These are phyloP conservation scores for Candida maris DNA, from an alignment of 805 yeast genomes.

Conservation along the genomic window DNA sequence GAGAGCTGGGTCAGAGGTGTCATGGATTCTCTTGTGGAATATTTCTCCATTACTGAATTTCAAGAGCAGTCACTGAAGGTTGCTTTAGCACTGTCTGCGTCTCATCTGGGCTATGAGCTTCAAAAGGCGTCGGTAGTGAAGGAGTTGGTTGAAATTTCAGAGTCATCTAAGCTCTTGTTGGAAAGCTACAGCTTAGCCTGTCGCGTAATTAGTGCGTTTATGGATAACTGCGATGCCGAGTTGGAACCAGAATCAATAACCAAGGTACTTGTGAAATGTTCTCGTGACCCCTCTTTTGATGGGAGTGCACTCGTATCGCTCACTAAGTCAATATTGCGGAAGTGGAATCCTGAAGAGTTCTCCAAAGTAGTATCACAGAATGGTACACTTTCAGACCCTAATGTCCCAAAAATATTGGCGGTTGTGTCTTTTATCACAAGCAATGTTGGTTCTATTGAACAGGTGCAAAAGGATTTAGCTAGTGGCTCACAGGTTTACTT, in stretches of 20 bases:
- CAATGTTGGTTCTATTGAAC: slow-evolving; percentile 29
- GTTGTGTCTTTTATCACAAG: slow-evolving; percentile 31
- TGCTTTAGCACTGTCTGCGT: slow-evolving; percentile 6
- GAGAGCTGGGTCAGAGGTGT: slow-evolving; percentile 21
- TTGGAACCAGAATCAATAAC: slow-evolving; percentile 9
- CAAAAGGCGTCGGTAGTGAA: slow-evolving; percentile 2
- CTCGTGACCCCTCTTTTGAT: slow-evolving; percentile 15
- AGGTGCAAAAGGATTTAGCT: slow-evolving; percentile 17
- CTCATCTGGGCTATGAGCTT: slow-evolving; percentile 10
- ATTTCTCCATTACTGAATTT: slow-evolving; percentile 19
- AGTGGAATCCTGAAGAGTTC: slow-evolving; percentile 11
- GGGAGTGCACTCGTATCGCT: slow-evolving; percentile 18
- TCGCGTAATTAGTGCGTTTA: slow-evolving; percentile 12
- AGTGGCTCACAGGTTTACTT: slow-evolving; percentile 24
- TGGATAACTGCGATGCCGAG: slow-evolving; percentile 2
- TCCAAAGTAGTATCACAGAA: slow-evolving; percentile 10
- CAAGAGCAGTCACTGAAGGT: slow-evolving; percentile 15
- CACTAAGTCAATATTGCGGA: slow-evolving; percentile 15
- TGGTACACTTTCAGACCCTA: slow-evolving; percentile 23
- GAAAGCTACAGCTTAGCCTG: slow-evolving; percentile 11
- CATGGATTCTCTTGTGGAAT: slow-evolving; percentile 16
- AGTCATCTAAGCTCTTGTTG: slow-evolving; percentile 10
- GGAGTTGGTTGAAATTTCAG: slow-evolving; percentile 7
- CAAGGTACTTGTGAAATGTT: slow-evolving; percentile 14
- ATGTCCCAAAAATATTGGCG: slow-evolving; percentile 30